Conservation (phyloP, 1,284 basidiomycete genomes). For the Chondrostereum purpureum region DNA sequence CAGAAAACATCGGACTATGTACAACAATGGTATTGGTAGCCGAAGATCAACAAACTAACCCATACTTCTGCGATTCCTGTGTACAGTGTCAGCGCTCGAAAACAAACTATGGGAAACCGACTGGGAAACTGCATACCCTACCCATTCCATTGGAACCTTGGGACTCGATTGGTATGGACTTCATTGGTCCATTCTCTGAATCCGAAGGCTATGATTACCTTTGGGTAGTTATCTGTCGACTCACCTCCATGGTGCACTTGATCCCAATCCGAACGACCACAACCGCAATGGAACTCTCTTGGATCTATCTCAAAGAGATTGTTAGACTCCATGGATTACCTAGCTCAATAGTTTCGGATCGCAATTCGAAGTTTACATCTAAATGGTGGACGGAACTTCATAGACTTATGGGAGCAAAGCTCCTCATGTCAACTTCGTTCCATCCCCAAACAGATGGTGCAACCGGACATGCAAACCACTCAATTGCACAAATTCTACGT, state of each 20-base stretch:
- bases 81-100: conserved; percentile 22
- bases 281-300: conserved; percentile 25
- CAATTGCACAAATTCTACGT: conserved; percentile 24
- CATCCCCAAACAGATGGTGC: conserved; percentile 37
- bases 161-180: conserved; percentile 30
- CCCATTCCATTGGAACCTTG: conserved; percentile 24
- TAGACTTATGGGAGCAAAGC: conserved; percentile 23
- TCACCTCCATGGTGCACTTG: conserved; percentile 29
- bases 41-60: conserved; percentile 16
- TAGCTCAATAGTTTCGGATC: conserved; percentile 25
- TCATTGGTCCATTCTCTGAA: conserved; percentile 29
- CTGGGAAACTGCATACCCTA: conserved; percentile 23
- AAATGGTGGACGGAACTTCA: conserved; percentile 27
- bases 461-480: conserved; percentile 23
- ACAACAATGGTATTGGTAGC: conserved; percentile 30
- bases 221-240: conserved; percentile 26
- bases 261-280: conserved; percentile 22
- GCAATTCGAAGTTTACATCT: conserved; percentile 28
- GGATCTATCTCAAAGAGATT: conserved; percentile 24
- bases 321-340: conserved; percentile 28
- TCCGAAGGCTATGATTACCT: conserved; percentile 23
- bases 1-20: too few relatives aligned
- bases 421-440: conserved; percentile 35
- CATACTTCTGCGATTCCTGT: conserved; percentile 23
- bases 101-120: conserved; percentile 12